Evolutionary conservation across 257 asterid genomes (phyloP).

Genomic region (Euphrasia confusa): DNA sequence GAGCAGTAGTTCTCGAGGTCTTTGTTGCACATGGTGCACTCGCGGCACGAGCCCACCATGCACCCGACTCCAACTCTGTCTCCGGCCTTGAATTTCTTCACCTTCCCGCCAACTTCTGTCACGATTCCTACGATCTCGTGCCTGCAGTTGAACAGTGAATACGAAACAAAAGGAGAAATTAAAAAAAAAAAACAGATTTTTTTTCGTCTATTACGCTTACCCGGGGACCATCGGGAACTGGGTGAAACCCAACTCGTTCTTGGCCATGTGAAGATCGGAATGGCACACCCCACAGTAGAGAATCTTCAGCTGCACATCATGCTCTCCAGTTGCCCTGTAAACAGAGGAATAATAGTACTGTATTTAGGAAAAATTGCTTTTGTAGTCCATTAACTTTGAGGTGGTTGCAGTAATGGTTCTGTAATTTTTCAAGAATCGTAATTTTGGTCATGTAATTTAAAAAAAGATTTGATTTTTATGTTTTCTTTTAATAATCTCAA

Average conservation of each 20-base stretch:
- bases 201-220: not conserved
- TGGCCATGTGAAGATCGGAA: not conserved
- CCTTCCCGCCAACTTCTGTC: constrained; percentile 29
- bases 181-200: no score
- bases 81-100: constrained; percentile 29
- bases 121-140: constrained; percentile 33
- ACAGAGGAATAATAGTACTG: not conserved
- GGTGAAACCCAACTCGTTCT: not conserved
- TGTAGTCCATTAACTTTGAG: no score
- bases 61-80: constrained; percentile 35
- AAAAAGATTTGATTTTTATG: no score
- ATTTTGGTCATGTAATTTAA: no score
- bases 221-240: not conserved
- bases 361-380: no score
- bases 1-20: constrained; percentile 31
- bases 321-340: not conserved
- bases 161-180: no score
- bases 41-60: constrained; percentile 31
- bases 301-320: not conserved
- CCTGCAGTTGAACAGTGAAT: not conserved
- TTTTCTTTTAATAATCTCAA: no score
- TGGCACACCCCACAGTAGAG: not conserved
- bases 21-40: constrained; percentile 24
- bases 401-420: no score
- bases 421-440: no score